Base-by-base conservation (phyloP, 73 alveolate genomes). In the Symbiodinium natans region DNA sequence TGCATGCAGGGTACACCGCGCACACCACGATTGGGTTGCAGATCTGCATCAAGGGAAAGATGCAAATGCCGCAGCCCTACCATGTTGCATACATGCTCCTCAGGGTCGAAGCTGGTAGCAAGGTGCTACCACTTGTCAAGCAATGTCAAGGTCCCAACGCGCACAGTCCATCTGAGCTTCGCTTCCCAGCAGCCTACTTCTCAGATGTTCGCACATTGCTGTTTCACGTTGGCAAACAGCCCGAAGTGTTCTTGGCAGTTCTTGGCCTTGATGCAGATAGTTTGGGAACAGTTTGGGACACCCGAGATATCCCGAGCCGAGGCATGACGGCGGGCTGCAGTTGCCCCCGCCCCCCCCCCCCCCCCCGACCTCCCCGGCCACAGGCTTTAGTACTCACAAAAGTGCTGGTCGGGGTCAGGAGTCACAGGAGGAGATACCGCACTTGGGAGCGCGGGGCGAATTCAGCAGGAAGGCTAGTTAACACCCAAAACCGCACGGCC, bases 141-240 rank as follows among this genome's bases (percentile, higher is more conserved):
- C 9, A 10, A 71, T 27, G 83, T 4, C 39, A 29, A 33, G 96
- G 96, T 40, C 63, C 96, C 52, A 90, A 71, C 3, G 96, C 96
- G 10, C 96, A 90, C 33, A 90, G 96, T 39, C 96, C 96, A 6
- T 40, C 86, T 17, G 96, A 90, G 54, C 48, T 90, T 10, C 96
- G 96, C 75, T 90, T 90, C 31, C 96, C 96, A 41, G 96, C 96
- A 4, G 96, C 54, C 63, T 56, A 59, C 54, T 2, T 21, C 59
- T 3, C 21, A 10, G 88, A 25, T 31, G 88, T 6, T 39, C 4
- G 63, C 59, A 36, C 27, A 27, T 10, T 27, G 31, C 27, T 80
- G 31, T 43, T 8, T 0, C 7, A 19, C 3, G 75, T 19, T 59
- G 31, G 36, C 6, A 25, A 31, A 9, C 4, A 34, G 4, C 17